These are phyloP conservation scores for Ogataea angusta DNA, from an alignment of 805 yeast genomes.

Conservation along the genomic window DNA sequence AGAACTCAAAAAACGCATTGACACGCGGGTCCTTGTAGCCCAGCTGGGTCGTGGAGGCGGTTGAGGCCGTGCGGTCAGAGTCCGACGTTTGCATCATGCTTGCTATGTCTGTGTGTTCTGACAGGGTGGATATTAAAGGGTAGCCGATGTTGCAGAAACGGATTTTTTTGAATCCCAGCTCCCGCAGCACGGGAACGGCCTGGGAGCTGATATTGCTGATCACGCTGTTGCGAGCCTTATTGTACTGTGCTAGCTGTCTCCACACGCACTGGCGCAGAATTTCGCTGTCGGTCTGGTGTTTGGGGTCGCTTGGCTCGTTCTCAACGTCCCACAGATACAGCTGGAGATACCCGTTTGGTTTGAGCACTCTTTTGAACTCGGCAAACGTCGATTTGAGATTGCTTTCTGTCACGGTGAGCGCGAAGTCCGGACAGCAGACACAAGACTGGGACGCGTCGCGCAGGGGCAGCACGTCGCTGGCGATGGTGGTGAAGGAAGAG, in stretches of 20 bases:
- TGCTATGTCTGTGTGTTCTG: slow-evolving; percentile 11
- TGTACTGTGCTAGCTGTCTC: slow-evolving; percentile 19
- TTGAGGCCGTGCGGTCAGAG: slow-evolving; percentile 8
- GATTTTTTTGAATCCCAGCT: slow-evolving; percentile 27
- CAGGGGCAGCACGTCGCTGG: slow-evolving; percentile 28
- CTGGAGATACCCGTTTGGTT: slow-evolving; percentile 31
- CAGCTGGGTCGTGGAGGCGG: slow-evolving; percentile 4
- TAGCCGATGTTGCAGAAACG: slow-evolving; percentile 25
- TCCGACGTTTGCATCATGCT: slow-evolving; percentile 8
- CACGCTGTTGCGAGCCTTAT: slow-evolving; percentile 11
- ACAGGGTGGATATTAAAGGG: slow-evolving; percentile 24
- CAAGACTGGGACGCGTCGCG: slow-evolving; percentile 27
- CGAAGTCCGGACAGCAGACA: slow-evolving; percentile 28
- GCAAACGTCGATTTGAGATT: slow-evolving; percentile 21
- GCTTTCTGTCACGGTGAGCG: slow-evolving; percentile 15
- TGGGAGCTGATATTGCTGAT: slow-evolving; percentile 20
- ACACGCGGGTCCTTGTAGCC: slow-evolving; percentile 28
- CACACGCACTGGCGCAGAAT: slow-evolving; percentile 21
- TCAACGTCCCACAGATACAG: slow-evolving; percentile 30
- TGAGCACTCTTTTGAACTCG: slow-evolving; percentile 32
- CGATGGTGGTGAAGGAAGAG: slow-evolving; percentile 32
- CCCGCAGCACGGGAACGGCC: slow-evolving; percentile 21
- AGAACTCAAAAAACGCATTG: slow-evolving; percentile 31
- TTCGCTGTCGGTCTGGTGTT: slow-evolving; percentile 15
- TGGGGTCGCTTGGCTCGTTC: slow-evolving; percentile 1